These are phyloP conservation scores for Byssochlamys sp. DNA, from an alignment of 2,329 filamentous ascomycete genomes.

Conservation along the genomic window DNA sequence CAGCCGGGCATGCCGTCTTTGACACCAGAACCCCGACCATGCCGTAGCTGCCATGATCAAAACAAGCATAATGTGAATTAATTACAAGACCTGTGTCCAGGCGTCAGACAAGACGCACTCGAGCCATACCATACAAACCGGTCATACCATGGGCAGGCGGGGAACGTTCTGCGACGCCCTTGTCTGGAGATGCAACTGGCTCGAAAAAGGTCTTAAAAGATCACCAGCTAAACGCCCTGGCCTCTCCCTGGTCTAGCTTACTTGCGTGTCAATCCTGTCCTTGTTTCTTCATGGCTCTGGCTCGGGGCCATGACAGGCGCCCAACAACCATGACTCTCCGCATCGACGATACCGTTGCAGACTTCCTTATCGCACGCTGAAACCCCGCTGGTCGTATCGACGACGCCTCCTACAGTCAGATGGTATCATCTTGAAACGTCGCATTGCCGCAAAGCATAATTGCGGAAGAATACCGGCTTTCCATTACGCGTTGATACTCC, in stretches of 20 bases:
- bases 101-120: neutral
- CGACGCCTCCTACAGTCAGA: neutral
- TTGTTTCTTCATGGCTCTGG: neutral
- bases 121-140: neutral
- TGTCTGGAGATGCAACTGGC: neutral
- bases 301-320: neutral
- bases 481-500: neutral
- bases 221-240: neutral
- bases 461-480: neutral
- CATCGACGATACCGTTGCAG: neutral
- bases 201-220: neutral
- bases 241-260: neutral
- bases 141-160: neutral
- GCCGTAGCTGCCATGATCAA: neutral
- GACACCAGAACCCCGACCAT: neutral
- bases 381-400: neutral
- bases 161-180: neutral
- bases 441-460: neutral
- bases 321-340: neutral
- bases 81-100: neutral
- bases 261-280: neutral
- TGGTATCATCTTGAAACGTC: neutral
- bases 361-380: neutral
- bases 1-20: neutral
- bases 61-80: neutral